Evolutionary conservation across 2,329 filamentous ascomycete genomes (phyloP).

Genomic region (Tolypocladium endophyticum): DNA sequence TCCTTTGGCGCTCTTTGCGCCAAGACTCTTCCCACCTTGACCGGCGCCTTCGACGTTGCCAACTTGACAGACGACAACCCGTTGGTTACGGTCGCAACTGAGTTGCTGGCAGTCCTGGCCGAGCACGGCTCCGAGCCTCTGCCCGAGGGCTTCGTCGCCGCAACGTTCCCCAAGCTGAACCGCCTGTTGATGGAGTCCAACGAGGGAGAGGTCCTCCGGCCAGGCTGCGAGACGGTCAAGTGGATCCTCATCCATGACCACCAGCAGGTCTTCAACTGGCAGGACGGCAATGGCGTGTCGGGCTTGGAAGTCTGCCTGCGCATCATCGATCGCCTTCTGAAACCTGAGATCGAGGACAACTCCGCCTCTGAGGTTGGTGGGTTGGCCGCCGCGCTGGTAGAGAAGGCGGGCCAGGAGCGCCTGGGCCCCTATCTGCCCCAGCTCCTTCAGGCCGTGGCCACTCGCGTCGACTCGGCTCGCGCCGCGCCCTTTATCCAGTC

Average conservation of each 20-base stretch:
- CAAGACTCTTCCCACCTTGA: slow-evolving; percentile 80
- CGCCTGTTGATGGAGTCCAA: slow-evolving; percentile 69
- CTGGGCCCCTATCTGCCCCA: slow-evolving; percentile 85
- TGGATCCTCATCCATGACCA: slow-evolving; percentile 86
- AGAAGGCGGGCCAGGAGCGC: slow-evolving; percentile 85
- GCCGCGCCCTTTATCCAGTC: slow-evolving; percentile 91
- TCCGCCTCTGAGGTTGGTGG: slow-evolving; percentile 93
- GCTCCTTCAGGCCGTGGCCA: slow-evolving; percentile 79
- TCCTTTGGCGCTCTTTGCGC: slow-evolving; percentile 70
- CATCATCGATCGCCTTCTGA: slow-evolving; percentile 85
- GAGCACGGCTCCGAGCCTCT: slow-evolving; percentile 78
- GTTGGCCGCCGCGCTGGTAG: slow-evolving; percentile 85
- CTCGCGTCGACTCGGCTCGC: slow-evolving; percentile 69
- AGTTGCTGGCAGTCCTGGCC: slow-evolving; percentile 70
- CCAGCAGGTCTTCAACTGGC: slow-evolving; percentile 80
- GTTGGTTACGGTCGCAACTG: slow-evolving; percentile 76
- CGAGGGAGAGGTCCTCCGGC: slow-evolving; percentile 83
- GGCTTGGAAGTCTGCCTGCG: slow-evolving; percentile 82
- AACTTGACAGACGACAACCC: slow-evolving; percentile 76
- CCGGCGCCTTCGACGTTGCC: slow-evolving; percentile 80
- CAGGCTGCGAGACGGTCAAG: slow-evolving; percentile 76
- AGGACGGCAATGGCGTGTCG: slow-evolving; percentile 66
- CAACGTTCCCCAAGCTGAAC: slow-evolving; percentile 78
- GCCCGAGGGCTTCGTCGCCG: slow-evolving; percentile 74
- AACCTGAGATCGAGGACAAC: slow-evolving; percentile 77